Percentiles rank a stretch among this genome's conserved stretches.
Conservation (phyloP, 2,329 filamentous ascomycete species). For the Stagonosporopsis chrysanthemi region DNA sequence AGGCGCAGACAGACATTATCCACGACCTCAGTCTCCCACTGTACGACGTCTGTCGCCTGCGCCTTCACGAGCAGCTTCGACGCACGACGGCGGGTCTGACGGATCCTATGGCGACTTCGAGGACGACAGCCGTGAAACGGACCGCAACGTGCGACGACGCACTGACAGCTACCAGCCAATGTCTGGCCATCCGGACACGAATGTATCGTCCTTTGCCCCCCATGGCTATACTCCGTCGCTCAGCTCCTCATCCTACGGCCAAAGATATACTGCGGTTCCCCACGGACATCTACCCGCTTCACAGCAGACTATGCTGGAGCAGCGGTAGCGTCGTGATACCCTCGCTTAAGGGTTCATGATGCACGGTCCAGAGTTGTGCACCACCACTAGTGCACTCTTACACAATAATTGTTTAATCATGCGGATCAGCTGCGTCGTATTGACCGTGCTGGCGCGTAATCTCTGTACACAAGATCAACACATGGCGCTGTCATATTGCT, state of each 20-base stretch:
- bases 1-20: conserved; percentile 56
- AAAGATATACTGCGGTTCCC: conserved; percentile 21
- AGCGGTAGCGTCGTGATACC: conserved; percentile 26
- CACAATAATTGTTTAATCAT: neutral
- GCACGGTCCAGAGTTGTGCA: neutral
- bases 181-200: conserved; percentile 27
- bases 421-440: neutral
- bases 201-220: conserved; percentile 27
- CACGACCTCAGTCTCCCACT: conserved; percentile 54
- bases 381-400: neutral
- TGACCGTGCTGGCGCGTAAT: neutral
- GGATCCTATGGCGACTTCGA: conserved; percentile 45
- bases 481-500: neutral
- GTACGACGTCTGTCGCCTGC: conserved; percentile 42
- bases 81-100: conserved; percentile 39
- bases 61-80: conserved; percentile 40
- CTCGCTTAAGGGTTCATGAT: conserved; percentile 16
- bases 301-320: conserved; percentile 14
- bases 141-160: conserved; percentile 48
- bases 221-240: conserved; percentile 25
- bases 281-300: conserved; percentile 15
- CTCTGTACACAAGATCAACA: neutral
- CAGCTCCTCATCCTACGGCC: neutral
- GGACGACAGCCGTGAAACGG: conserved; percentile 39
- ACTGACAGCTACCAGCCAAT: conserved; percentile 48